Evolutionary conservation across 352 stramenopile species (phyloP).

Genomic region (Globisporangium nodosum): DNA sequence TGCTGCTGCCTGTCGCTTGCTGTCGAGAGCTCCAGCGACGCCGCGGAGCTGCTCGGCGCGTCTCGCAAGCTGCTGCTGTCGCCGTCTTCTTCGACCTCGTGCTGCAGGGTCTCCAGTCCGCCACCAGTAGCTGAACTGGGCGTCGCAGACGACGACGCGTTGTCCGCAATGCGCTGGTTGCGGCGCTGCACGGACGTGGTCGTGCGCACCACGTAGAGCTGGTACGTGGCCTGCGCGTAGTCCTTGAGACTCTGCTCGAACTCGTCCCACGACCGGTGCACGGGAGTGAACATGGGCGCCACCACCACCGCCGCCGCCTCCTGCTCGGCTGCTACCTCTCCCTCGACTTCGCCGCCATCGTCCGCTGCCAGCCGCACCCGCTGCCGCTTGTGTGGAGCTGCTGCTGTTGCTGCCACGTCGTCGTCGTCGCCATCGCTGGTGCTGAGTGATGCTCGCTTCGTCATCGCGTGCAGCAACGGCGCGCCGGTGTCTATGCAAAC

Average conservation of each 20-base stretch:
- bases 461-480: neutral
- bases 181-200: constrained; percentile 69
- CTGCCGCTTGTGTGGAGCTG: neutral
- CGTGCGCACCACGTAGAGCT: constrained; percentile 73
- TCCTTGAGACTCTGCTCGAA: constrained; percentile 59
- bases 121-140: neutral
- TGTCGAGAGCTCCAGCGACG: neutral
- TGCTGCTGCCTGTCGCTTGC: neutral
- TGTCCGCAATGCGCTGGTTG: constrained; percentile 63
- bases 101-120: neutral
- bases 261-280: constrained; percentile 57
- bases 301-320: constrained; percentile 14
- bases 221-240: constrained; percentile 57
- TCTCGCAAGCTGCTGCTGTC: neutral
- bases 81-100: neutral
- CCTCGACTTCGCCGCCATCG: neutral
- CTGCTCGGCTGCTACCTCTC: neutral
- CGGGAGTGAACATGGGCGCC: constrained; percentile 35
- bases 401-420: neutral
- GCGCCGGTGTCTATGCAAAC: neutral
- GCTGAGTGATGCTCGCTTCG: neutral
- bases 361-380: neutral
- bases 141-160: constrained; percentile 5
- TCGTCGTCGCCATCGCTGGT: neutral
- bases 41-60: neutral